phyloP scores from a whole-genome alignment of 176 grass and related monocot species.

The Areca catechu region DNA sequence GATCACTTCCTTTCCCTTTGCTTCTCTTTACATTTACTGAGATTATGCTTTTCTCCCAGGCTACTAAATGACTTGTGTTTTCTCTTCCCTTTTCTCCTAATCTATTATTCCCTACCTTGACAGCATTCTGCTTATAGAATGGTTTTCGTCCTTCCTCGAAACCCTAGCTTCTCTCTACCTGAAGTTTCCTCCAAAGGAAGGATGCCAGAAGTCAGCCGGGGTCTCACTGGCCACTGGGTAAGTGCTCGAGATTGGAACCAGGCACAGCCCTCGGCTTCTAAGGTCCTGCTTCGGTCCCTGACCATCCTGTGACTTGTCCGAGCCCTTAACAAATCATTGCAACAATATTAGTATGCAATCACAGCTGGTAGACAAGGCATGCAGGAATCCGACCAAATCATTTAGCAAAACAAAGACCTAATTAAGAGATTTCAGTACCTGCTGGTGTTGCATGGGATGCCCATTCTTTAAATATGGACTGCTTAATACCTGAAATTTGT shows the following conservation, averaged over 20 bases:
- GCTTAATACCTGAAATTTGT: constrained; percentile 51
- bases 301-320: constrained; percentile 30
- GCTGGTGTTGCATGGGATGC: constrained; percentile 28
- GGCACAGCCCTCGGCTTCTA: constrained; percentile 63
- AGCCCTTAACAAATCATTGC: constrained; percentile 16
- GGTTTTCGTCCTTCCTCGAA: too few species aligned
- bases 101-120: too few species aligned
- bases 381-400: too few species aligned
- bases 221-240: constrained; percentile 46
- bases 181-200: constrained; percentile 71
- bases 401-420: background rate
- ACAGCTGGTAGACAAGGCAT: too few species aligned
- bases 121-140: too few species aligned
- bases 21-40: background rate
- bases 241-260: constrained; percentile 71
- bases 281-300: constrained; percentile 38
- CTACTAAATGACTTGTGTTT: background rate
- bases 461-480: constrained; percentile 62
- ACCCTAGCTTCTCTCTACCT: constrained; percentile 20
- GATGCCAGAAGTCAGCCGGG: constrained; percentile 60
- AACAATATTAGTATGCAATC: too few species aligned
- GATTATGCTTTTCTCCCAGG: too few species aligned
- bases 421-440: constrained; percentile 27
- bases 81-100: constrained; percentile 6
- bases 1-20: constrained; percentile 7